Evolutionary conservation across 2,329 filamentous ascomycete genomes (phyloP).

Genomic region (Colletotrichum sublineola): DNA sequence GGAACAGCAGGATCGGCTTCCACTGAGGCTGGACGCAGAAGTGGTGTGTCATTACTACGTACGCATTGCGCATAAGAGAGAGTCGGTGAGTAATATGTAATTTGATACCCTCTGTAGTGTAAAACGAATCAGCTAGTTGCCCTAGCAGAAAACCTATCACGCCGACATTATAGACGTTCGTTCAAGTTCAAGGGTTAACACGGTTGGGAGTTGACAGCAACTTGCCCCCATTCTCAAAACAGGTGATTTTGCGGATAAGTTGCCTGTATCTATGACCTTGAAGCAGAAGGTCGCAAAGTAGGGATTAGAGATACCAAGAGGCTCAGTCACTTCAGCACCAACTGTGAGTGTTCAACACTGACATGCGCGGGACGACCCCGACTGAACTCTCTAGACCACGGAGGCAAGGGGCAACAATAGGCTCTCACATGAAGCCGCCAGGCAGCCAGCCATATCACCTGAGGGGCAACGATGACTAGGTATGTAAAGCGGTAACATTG

Average conservation of each 20-base stretch:
- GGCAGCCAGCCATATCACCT: background rate
- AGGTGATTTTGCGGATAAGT: background rate
- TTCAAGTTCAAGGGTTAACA: background rate
- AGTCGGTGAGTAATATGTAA: background rate
- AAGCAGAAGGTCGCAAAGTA: background rate
- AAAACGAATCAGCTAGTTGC: background rate
- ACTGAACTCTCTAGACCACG: background rate
- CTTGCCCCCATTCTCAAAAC: too few species aligned
- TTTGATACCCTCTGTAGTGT: background rate
- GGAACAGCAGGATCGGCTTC: background rate
- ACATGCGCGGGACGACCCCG: background rate
- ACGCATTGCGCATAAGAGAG: background rate
- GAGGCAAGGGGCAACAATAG: background rate
- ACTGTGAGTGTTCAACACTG: background rate
- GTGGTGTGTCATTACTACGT: background rate
- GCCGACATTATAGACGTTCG: background rate
- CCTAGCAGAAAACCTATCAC: too few species aligned
- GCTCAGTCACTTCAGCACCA: background rate
- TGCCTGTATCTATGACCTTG: background rate
- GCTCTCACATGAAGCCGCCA: background rate
- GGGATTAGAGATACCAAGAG: background rate
- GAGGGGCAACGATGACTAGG: background rate
- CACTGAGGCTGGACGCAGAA: background rate
- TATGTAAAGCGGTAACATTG: background rate
- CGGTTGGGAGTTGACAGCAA: too few species aligned